phyloP scores from a whole-genome alignment of 495 filamentous ascomycete genomes.

The Penicillium soppii region DNA sequence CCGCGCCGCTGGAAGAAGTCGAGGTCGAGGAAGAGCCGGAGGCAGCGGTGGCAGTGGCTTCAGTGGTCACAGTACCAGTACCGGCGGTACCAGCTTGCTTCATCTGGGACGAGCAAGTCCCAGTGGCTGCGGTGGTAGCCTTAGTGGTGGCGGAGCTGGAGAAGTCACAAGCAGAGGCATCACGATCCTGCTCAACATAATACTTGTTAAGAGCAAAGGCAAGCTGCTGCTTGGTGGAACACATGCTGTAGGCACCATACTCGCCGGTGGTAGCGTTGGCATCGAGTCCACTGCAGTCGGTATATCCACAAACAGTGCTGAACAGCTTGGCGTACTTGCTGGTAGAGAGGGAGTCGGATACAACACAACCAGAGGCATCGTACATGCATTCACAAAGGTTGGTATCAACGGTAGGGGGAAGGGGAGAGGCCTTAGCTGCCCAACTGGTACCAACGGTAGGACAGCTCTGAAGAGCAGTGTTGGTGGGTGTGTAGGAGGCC shows the following conservation, averaged over 20 bases:
- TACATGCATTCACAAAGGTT: slow-evolving; percentile 82
- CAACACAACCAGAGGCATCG: slow-evolving; percentile 66
- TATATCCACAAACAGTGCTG: slow-evolving; percentile 66
- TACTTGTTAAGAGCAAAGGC: slow-evolving; percentile 81
- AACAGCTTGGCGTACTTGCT: slow-evolving; percentile 67
- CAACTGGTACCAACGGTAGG: slow-evolving; percentile 64
- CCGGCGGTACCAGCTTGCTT: slow-evolving; percentile 62
- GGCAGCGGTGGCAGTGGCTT: slow-evolving; percentile 44
- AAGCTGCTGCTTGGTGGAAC: slow-evolving; percentile 72
- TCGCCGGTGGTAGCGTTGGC: slow-evolving; percentile 67
- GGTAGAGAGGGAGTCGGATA: slow-evolving; percentile 45
- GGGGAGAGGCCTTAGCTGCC: slow-evolving; percentile 59
- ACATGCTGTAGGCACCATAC: slow-evolving; percentile 93
- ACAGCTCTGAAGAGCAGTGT: slow-evolving; percentile 70
- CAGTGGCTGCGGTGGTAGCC: slow-evolving; percentile 46
- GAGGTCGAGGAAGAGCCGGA: slow-evolving; percentile 30
- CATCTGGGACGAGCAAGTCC: slow-evolving; percentile 54
- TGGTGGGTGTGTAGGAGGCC: slow-evolving; percentile 71
- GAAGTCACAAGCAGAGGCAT: slow-evolving; percentile 71
- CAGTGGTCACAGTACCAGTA: slow-evolving; percentile 61
- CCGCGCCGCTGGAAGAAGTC: slow-evolving; percentile 40
- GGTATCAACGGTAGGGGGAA: slow-evolving; percentile 79
- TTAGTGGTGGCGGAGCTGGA: slow-evolving; percentile 60
- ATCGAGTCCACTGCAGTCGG: slow-evolving; percentile 68
- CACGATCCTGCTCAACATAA: slow-evolving; percentile 60